phyloP scores from a whole-genome alignment of 345 rosid genomes.

The Cochlearia excelsa region DNA sequence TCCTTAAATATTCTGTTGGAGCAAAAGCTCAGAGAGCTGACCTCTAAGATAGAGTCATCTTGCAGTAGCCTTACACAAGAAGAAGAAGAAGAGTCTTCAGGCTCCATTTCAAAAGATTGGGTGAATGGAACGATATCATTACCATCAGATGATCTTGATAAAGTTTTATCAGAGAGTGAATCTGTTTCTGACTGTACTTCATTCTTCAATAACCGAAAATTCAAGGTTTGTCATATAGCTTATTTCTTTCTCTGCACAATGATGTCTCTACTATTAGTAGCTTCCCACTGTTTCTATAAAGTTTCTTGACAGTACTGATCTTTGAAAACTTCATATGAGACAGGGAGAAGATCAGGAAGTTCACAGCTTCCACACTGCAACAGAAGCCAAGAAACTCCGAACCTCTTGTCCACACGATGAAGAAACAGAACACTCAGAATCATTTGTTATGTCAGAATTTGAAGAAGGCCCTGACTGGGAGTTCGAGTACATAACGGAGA shows the following conservation, averaged over 20 bases:
- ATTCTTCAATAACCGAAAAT: conserved; percentile 36
- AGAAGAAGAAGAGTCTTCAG: conserved; percentile 38
- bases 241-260: background rate
- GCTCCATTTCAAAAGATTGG: conserved; percentile 42
- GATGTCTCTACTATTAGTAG: conserved; percentile 6
- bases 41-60: too few species aligned
- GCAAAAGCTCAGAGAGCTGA: conserved; percentile 65
- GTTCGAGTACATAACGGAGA: too few species aligned
- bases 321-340: conserved; percentile 3
- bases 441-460: too few species aligned
- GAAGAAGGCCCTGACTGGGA: too few species aligned
- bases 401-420: too few species aligned
- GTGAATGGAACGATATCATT: conserved; percentile 28
- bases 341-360: background rate
- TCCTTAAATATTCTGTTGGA: conserved; percentile 66
- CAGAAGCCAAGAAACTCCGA: too few species aligned
- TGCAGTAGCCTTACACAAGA: too few species aligned
- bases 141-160: conserved; percentile 40
- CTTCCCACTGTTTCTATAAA: background rate
- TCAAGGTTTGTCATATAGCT: conserved; percentile 48
- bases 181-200: conserved; percentile 45
- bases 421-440: too few species aligned
- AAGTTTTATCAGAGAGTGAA: conserved; percentile 31
- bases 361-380: too few species aligned
- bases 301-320: conserved; percentile 8